Percentiles rank a stretch among this genome's conserved stretches.
Conservation (phyloP, 805 yeast genomes). For the Nakazawaea anatomiae region DNA sequence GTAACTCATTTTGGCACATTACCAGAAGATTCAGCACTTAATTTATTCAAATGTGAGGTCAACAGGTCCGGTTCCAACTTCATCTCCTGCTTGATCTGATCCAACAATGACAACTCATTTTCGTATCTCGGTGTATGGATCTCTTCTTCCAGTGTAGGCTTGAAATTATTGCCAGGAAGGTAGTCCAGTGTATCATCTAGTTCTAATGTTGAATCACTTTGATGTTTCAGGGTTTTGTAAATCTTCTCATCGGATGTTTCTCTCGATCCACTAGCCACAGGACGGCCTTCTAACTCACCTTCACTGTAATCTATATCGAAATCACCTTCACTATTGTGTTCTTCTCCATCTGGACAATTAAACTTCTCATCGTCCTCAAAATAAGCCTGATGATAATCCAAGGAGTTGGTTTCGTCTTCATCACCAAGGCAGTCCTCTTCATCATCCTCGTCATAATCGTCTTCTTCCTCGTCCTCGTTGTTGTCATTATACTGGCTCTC, state of each 20-base stretch:
- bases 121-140: constrained; percentile 6
- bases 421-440: constrained; percentile 4
- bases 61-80: constrained; percentile 1
- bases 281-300: constrained; percentile 12
- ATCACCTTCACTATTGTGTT: constrained; percentile 12
- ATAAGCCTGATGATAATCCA: constrained; percentile 11
- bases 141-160: constrained; percentile 6
- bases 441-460: neutral
- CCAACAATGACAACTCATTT: constrained; percentile 6
- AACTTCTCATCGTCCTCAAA: constrained; percentile 11
- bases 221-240: neutral
- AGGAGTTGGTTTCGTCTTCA: constrained; percentile 13
- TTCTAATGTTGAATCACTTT: constrained; percentile 3
- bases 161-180: neutral
- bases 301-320: constrained; percentile 26
- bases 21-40: neutral
- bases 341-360: constrained; percentile 10
- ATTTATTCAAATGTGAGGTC: neutral
- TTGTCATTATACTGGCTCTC: too few relatives aligned
- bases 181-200: constrained; percentile 7
- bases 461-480: too few relatives aligned
- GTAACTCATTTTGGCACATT: neutral
- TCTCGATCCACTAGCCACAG: neutral
- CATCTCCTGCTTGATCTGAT: constrained; percentile 1
- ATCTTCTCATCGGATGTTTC: neutral